Percentiles rank a stretch among this genome's conserved stretches.
Evolutionary conservation across 176 grass and related monocot species (phyloP).

Genomic region (Raddia guianensis): DNA sequence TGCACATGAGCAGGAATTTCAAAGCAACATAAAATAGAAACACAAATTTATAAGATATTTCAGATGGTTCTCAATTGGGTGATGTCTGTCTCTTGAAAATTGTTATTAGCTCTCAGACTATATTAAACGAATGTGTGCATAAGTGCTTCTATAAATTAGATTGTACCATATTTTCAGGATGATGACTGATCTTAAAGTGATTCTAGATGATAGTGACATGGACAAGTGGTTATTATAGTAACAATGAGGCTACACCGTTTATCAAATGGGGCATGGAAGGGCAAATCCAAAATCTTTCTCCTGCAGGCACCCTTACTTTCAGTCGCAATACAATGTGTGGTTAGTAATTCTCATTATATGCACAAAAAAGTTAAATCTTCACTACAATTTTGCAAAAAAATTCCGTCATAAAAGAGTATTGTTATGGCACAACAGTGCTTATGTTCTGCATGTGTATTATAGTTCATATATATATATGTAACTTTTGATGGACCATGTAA

Average conservation of each 20-base stretch:
- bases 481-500: conserved; percentile 21
- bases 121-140: background rate
- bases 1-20: background rate
- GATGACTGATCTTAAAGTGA: conserved; percentile 38
- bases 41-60: background rate
- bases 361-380: background rate
- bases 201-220: conserved; percentile 88
- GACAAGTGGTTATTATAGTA: conserved; percentile 93
- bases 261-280: conserved; percentile 77
- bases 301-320: conserved; percentile 85
- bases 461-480: background rate
- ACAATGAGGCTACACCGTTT: conserved; percentile 68
- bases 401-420: conserved; percentile 17
- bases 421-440: background rate
- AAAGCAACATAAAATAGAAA: background rate
- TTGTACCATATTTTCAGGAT: background rate
- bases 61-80: conserved; percentile 2
- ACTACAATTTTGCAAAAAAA: background rate
- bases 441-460: background rate
- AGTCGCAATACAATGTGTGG: conserved; percentile 78
- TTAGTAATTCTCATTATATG: conserved; percentile 48
- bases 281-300: conserved; percentile 54
- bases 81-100: conserved; percentile 24
- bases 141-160: conserved; percentile 13
- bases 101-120: background rate